Evolutionary conservation across 2,329 filamentous ascomycete genomes (phyloP).

Genomic region (Apiospora koreana): DNA sequence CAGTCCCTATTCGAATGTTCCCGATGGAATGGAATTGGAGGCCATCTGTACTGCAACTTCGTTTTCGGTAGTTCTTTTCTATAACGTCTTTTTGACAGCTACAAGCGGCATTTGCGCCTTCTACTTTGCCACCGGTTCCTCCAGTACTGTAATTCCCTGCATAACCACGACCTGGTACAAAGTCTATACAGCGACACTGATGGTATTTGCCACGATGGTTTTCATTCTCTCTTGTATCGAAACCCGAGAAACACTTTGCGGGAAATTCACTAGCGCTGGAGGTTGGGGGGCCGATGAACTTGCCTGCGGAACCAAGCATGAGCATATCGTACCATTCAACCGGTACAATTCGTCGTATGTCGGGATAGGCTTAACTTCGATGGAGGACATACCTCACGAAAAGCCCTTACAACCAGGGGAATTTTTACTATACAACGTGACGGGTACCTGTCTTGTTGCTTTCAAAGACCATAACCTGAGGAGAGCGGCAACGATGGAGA

Average conservation of each 20-base stretch:
- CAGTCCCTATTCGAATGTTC: too few relatives aligned
- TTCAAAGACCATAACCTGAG: neutral
- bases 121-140: constrained; percentile 21
- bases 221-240: constrained; percentile 23
- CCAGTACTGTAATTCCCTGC: constrained; percentile 27
- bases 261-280: constrained; percentile 20
- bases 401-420: neutral
- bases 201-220: constrained; percentile 12
- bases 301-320: neutral
- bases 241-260: constrained; percentile 23
- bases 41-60: constrained; percentile 15
- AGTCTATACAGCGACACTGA: constrained; percentile 22
- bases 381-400: neutral
- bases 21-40: too few relatives aligned
- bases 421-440: too few relatives aligned
- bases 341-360: neutral
- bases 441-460: neutral
- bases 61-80: constrained; percentile 19
- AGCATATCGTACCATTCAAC: neutral
- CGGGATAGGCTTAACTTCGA: neutral
- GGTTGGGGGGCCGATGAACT: neutral
- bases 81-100: constrained; percentile 19
- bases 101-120: constrained; percentile 16
- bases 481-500: neutral
- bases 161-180: constrained; percentile 26